Evolutionary conservation across 2,329 filamentous ascomycete genomes (phyloP).

Genomic region (Colletotrichum viniferum): DNA sequence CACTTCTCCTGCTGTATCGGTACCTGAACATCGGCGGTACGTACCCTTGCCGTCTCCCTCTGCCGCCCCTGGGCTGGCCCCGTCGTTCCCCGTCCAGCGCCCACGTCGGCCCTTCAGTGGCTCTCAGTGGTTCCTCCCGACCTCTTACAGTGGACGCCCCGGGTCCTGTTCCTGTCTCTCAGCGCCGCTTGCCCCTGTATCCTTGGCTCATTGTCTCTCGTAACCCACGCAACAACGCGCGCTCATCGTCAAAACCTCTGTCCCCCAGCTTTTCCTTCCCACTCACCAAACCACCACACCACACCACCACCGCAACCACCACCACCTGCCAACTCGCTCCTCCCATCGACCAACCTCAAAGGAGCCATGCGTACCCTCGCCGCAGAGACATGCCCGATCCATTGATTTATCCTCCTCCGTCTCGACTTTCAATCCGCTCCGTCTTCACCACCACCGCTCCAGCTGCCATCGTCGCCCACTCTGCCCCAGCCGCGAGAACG

Average conservation of each 20-base stretch:
- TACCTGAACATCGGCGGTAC: background rate
- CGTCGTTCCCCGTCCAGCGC: background rate
- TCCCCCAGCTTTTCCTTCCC: background rate
- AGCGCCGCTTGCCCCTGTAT: background rate
- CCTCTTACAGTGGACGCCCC: background rate
- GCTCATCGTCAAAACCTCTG: conserved; percentile 19
- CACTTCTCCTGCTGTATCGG: background rate
- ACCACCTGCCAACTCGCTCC: background rate
- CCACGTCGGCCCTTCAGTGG: background rate
- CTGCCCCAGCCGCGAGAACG: background rate
- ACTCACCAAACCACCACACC: background rate
- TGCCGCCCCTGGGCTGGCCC: background rate
- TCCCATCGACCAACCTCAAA: background rate
- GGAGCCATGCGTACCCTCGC: conserved; percentile 7
- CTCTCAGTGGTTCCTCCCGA: background rate
- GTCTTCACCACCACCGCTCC: conserved; percentile 23
- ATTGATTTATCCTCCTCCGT: conserved; percentile 24
- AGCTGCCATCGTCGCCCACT: background rate
- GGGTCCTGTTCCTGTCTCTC: conserved; percentile 6
- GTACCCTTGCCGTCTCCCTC: background rate
- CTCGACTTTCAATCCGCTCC: conserved; percentile 32
- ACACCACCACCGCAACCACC: background rate
- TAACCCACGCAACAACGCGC: background rate
- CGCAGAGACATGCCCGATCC: conserved; percentile 16
- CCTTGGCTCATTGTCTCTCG: background rate